A percentile compares a stretch with the other conserved stretches of the same genome.
Conservation (phyloP, 1,284 basidiomycete species). For the Tilletiopsis washingtonensis region DNA sequence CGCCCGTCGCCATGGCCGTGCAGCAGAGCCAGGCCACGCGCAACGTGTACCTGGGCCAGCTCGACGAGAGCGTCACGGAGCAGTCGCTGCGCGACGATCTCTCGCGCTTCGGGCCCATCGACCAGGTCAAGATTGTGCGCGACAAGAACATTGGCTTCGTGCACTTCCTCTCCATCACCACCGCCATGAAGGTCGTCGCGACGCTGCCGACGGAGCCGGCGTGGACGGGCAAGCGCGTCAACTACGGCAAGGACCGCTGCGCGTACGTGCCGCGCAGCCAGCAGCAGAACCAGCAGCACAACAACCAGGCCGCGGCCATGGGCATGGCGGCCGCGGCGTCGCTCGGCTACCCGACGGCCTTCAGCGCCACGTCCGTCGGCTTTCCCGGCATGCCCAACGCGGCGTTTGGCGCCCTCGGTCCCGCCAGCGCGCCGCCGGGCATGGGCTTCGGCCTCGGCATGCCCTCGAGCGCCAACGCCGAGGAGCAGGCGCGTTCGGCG, state of each 20-base stretch:
- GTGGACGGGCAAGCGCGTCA: constrained; percentile 40
- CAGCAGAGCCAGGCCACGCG: constrained; percentile 43
- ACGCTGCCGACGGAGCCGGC: constrained; percentile 36
- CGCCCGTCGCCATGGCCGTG: constrained; percentile 42
- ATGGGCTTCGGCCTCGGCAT: constrained; percentile 2
- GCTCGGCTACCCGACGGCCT: constrained; percentile 42
- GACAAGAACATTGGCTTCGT: constrained; percentile 47
- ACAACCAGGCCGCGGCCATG: constrained; percentile 46
- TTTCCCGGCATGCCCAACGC: constrained; percentile 6
- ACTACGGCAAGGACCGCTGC: constrained; percentile 46
- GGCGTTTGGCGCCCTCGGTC: neutral
- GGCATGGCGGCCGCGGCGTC: constrained; percentile 43
- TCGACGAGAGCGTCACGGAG: constrained; percentile 37
- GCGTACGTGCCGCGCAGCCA: constrained; percentile 46
- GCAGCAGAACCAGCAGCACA: constrained; percentile 47
- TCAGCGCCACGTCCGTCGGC: constrained; percentile 6
- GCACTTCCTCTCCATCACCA: constrained; percentile 44
- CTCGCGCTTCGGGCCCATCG: constrained; percentile 42
- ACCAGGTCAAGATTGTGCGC: constrained; percentile 46
- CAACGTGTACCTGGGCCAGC: constrained; percentile 42
- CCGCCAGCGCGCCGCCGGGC: constrained; percentile 6
- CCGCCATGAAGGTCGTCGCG: constrained; percentile 44
- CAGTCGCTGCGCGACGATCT: constrained; percentile 38
- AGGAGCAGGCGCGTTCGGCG: constrained; percentile 17
- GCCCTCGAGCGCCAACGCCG: constrained; percentile 2